phyloP scores from a whole-genome alignment of 1,139 yeast species.

The Sugiyamaella japonica region DNA sequence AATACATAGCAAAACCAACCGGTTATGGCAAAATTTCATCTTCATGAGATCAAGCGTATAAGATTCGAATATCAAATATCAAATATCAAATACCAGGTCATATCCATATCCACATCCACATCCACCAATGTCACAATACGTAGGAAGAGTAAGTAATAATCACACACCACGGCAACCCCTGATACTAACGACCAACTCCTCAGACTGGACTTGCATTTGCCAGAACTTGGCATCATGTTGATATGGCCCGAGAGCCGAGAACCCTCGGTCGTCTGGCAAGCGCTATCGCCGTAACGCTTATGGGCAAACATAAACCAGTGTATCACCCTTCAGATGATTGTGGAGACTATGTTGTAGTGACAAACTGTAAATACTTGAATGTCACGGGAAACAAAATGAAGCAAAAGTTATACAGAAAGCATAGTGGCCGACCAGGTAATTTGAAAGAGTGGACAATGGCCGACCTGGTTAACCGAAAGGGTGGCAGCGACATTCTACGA shows the following conservation, averaged over 20 bases:
- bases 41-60: neutral
- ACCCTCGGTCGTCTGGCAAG: conserved; percentile 93
- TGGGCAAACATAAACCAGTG: conserved; percentile 96
- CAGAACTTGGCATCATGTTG: conserved; percentile 94
- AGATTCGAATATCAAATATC: no score
- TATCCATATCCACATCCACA: neutral
- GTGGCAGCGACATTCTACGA: conserved; percentile 76
- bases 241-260: conserved; percentile 77
- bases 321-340: conserved; percentile 74
- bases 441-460: conserved; percentile 82
- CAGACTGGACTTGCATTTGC: conserved; percentile 73
- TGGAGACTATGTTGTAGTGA: conserved; percentile 96
- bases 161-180: no score
- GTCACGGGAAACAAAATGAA: conserved; percentile 81
- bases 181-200: neutral
- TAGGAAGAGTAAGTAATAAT: conserved; percentile 35
- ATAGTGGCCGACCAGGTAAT: conserved; percentile 87
- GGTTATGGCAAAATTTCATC: conserved; percentile 10
- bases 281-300: conserved; percentile 78
- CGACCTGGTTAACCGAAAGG: conserved; percentile 71
- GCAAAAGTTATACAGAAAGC: conserved; percentile 88
- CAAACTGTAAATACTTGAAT: conserved; percentile 80
- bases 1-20: neutral
- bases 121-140: conserved; percentile 37
- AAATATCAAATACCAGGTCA: no score